These are phyloP conservation scores for Castanea mollissima DNA, from an alignment of 306 rosid genomes.

Conservation along the genomic window DNA sequence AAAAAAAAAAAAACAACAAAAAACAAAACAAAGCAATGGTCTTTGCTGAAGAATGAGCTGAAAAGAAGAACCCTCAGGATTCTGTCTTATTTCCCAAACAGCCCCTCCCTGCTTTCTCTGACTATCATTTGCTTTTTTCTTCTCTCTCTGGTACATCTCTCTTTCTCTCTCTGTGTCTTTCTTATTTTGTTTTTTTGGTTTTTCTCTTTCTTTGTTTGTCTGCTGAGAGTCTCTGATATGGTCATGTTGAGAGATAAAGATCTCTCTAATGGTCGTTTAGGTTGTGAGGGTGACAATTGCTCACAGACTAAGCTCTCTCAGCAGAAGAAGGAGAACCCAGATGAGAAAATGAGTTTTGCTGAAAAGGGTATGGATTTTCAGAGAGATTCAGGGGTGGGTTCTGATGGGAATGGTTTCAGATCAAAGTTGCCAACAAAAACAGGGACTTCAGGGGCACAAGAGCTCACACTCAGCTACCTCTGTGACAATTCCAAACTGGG, in stretches of 20 bases:
- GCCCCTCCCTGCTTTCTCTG: conserved; percentile 2
- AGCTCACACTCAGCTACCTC: conserved; percentile 83
- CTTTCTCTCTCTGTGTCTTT: not conserved
- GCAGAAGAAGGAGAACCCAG: conserved; percentile 33
- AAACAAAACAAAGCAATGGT: not conserved
- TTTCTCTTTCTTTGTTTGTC: no score
- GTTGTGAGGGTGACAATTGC: conserved; percentile 60
- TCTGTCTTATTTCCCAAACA: conserved; percentile 31
- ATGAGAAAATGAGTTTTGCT: conserved; percentile 32
- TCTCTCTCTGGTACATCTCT: not conserved
- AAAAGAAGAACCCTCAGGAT: conserved; percentile 6
- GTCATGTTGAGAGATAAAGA: conserved; percentile 69
- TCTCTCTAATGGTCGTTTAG: conserved; percentile 37
- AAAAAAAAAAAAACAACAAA: no score
- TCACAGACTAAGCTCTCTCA: conserved; percentile 71
- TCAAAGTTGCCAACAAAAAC: conserved; percentile 30
- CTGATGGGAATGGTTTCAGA: conserved; percentile 36
- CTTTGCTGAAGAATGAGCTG: conserved; percentile 23
- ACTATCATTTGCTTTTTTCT: not conserved
- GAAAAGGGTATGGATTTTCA: conserved; percentile 45
- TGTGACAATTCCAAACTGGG: conserved; percentile 59
- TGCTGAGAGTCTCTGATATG: not conserved
- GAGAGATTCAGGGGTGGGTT: conserved; percentile 40
- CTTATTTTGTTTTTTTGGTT: no score
- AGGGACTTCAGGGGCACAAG: conserved; percentile 57